Conservation (phyloP, 2,329 filamentous ascomycete genomes). For the Cercospora berteroae region DNA sequence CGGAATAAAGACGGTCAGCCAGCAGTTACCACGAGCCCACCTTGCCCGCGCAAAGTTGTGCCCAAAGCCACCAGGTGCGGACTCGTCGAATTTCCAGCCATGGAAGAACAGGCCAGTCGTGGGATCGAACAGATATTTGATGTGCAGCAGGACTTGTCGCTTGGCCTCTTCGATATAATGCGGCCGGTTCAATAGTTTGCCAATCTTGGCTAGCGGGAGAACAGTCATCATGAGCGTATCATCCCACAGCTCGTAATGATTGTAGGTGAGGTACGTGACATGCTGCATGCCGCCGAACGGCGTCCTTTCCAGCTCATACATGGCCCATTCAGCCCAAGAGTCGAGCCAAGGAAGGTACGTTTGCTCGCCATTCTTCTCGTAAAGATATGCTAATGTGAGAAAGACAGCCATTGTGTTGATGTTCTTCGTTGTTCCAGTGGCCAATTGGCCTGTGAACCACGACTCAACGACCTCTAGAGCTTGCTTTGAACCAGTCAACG, state of each 20-base stretch:
- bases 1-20: slow-evolving; percentile 80
- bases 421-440: slow-evolving; percentile 75
- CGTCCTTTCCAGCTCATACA: slow-evolving; percentile 71
- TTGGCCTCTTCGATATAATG: slow-evolving; percentile 77
- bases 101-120: slow-evolving; percentile 74
- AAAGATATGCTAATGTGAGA: slow-evolving; percentile 72
- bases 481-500: slow-evolving; percentile 61
- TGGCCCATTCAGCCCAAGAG: slow-evolving; percentile 78
- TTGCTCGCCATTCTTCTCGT: slow-evolving; percentile 68
- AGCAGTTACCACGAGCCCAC: slow-evolving; percentile 64
- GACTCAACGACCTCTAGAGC: slow-evolving; percentile 66
- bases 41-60: slow-evolving; percentile 58
- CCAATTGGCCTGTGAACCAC: slow-evolving; percentile 70
- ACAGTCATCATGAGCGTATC: slow-evolving; percentile 89
- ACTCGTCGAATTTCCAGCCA: slow-evolving; percentile 73
- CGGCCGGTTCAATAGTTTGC: slow-evolving; percentile 64
- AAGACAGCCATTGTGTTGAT: slow-evolving; percentile 84
- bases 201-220: slow-evolving; percentile 76
- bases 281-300: slow-evolving; percentile 72
- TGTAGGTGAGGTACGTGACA: slow-evolving; percentile 68
- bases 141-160: slow-evolving; percentile 71
- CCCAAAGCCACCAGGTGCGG: slow-evolving; percentile 49
- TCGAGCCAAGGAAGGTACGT: slow-evolving; percentile 76
- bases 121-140: slow-evolving; percentile 74
- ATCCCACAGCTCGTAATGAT: slow-evolving; percentile 77